phyloP scores from a whole-genome alignment of 2,329 filamentous ascomycete genomes.

The Pezicula radicicola region DNA sequence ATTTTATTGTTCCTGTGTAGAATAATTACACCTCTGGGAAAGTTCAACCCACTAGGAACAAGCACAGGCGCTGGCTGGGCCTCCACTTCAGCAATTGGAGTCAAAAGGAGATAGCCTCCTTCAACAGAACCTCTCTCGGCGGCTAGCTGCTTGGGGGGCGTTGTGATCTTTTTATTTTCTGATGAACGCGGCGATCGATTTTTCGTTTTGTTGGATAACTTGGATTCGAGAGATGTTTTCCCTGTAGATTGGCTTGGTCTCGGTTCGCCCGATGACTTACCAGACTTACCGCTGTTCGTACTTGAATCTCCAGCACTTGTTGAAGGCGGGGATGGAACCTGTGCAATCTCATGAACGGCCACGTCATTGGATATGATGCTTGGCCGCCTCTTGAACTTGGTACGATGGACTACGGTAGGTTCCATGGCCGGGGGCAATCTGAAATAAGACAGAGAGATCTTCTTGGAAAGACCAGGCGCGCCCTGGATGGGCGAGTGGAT shows the following conservation, averaged over 20 bases:
- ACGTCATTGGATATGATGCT: slow-evolving; percentile 32
- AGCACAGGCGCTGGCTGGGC: slow-evolving; percentile 17
- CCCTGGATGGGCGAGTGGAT: not conserved
- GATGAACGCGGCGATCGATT: slow-evolving; percentile 21
- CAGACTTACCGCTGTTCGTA: slow-evolving; percentile 25
- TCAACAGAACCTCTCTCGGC: slow-evolving; percentile 12
- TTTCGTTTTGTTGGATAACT: slow-evolving; percentile 28
- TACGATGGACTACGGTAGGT: slow-evolving; percentile 40
- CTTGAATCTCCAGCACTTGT: slow-evolving; percentile 24
- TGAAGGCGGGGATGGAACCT: slow-evolving; percentile 18
- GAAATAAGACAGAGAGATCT: slow-evolving; percentile 38
- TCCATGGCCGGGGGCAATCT: slow-evolving; percentile 31
- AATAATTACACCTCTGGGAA: not conserved
- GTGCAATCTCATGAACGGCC: slow-evolving; percentile 15
- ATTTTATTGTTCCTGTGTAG: too few species aligned
- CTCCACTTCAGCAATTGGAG: slow-evolving; percentile 25
- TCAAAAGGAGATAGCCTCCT: slow-evolving; percentile 7
- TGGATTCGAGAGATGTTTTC: slow-evolving; percentile 38
- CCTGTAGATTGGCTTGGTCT: slow-evolving; percentile 25
- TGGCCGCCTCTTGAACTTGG: slow-evolving; percentile 34
- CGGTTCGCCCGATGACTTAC: slow-evolving; percentile 9
- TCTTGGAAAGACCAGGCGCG: slow-evolving; percentile 22
- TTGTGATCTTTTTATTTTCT: slow-evolving; percentile 24
- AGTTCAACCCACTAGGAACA: slow-evolving; percentile 21
- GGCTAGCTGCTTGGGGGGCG: slow-evolving; percentile 11